Evolutionary conservation across 805 yeast species (phyloP).

Genomic region (Grigorovia jiainica): DNA sequence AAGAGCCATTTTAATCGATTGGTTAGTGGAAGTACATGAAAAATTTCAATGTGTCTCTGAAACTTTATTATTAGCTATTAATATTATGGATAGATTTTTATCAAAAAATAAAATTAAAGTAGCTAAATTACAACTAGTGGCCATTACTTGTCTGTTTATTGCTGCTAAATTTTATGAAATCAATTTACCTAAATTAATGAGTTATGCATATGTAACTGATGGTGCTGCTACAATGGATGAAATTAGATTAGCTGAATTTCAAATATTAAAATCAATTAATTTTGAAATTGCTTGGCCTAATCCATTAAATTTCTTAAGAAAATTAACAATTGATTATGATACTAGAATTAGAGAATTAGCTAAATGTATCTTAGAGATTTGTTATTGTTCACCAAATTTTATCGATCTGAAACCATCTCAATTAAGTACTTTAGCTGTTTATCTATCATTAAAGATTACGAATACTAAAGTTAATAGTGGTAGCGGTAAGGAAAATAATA

Average conservation of each 20-base stretch:
- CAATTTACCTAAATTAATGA: slow-evolving; percentile 71
- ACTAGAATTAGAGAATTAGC: slow-evolving; percentile 75
- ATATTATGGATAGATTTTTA: slow-evolving; percentile 81
- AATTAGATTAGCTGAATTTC: slow-evolving; percentile 73
- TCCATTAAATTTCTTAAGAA: slow-evolving; percentile 80
- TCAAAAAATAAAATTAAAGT: slow-evolving; percentile 63
- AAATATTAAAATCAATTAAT: slow-evolving; percentile 57
- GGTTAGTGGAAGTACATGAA: slow-evolving; percentile 85
- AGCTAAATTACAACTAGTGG: slow-evolving; percentile 72
- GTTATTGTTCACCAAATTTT: slow-evolving; percentile 66
- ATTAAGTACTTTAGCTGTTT: slow-evolving; percentile 80
- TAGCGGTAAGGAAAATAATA: slow-evolving; percentile 16
- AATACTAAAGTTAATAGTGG: slow-evolving; percentile 13
- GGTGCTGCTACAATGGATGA: slow-evolving; percentile 79
- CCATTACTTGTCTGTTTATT: slow-evolving; percentile 75
- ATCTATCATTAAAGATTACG: slow-evolving; percentile 54
- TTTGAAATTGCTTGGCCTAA: slow-evolving; percentile 78
- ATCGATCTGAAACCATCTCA: slow-evolving; percentile 66
- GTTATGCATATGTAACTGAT: slow-evolving; percentile 81
- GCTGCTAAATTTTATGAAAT: slow-evolving; percentile 96
- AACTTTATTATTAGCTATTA: slow-evolving; percentile 73
- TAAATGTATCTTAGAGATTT: slow-evolving; percentile 68
- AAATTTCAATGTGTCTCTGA: slow-evolving; percentile 78
- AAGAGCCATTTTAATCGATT: slow-evolving; percentile 80
- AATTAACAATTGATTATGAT: slow-evolving; percentile 83